Base-by-base conservation (phyloP, 2,329 filamentous ascomycete species). In the Ustulina deusta region DNA sequence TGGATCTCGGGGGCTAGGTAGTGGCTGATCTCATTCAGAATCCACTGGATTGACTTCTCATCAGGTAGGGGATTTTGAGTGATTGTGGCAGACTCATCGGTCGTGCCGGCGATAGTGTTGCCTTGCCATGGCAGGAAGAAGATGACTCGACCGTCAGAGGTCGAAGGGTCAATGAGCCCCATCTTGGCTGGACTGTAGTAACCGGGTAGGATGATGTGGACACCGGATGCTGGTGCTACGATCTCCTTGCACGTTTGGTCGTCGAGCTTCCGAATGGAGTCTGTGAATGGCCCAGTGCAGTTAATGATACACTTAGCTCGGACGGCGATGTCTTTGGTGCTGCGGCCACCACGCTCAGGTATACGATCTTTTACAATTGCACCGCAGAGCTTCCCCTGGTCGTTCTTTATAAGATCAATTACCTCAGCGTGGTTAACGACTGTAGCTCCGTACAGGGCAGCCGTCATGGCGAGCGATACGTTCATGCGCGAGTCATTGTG, bases 401-500 rank as follows among this genome's bases (percentile, higher is more conserved):
- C 87, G 77, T 95, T 90, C 80, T 95, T 97, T 70, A 91, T 86
- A 44, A 97, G 84, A 48, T 86, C 83, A 6, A 90, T 94, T 61
- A 97, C 92, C 79, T 96, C 92, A 75, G 93, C 83, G 80, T 97
- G 92, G 80, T 95, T 97, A 67, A 93, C 88, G 44, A 96, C 87
- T 3, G 92, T 97, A 63, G 90, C 89, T 36, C 93, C 93, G 77
- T 96, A 97, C 49, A 97, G 83, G n/a, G 93, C 92, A 63, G 93
- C 93, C 20, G 93, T 97, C 89, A 95, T 93, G 22, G 92, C 93
- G 65, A 97, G 85, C 9, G 92, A 94, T 32, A 96, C 91, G 77
- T 97, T 97, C 93, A 97, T 97, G 57, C 93, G 89, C 22, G 93
- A 96, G 79, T 97, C 93, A 77, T 97, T 97, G 81, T 97, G 93